These are phyloP conservation scores for Huiozyma naganishii DNA, from an alignment of 805 yeast genomes.

Conservation along the genomic window DNA sequence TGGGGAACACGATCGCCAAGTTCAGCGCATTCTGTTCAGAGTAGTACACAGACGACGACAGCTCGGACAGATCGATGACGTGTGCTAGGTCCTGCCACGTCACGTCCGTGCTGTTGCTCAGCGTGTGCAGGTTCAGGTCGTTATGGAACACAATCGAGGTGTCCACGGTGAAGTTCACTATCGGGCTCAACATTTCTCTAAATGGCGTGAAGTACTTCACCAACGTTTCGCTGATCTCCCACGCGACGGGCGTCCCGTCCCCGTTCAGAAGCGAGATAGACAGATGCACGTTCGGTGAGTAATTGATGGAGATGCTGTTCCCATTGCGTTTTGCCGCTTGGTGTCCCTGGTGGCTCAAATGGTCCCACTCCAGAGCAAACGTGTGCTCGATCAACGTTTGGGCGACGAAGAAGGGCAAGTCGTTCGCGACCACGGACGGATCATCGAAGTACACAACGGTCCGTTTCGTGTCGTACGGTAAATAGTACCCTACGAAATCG, in stretches of 20 bases:
- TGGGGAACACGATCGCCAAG: constrained; percentile 41
- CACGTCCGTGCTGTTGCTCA: constrained; percentile 24
- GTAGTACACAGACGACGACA: constrained; percentile 40
- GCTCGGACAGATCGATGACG: constrained; percentile 73
- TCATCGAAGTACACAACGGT: constrained; percentile 27
- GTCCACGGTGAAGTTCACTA: constrained; percentile 65
- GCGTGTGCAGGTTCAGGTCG: constrained; percentile 26
- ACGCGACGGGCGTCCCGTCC: constrained; percentile 50
- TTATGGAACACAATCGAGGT: constrained; percentile 62
- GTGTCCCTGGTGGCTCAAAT: constrained; percentile 2
- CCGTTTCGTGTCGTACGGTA: constrained; percentile 32
- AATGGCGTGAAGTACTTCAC: constrained; percentile 45
- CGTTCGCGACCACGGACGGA: constrained; percentile 42
- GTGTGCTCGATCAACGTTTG: constrained; percentile 40
- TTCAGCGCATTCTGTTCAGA: constrained; percentile 58
- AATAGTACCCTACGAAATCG: constrained; percentile 34
- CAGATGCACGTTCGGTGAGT: constrained; percentile 58
- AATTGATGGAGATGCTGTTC: constrained; percentile 24
- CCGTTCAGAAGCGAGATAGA: constrained; percentile 68
- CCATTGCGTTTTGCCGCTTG: constrained; percentile 4
- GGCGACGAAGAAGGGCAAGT: constrained; percentile 50
- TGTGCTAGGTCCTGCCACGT: constrained; percentile 52
- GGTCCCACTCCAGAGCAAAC: constrained; percentile 30
- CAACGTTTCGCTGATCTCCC: constrained; percentile 60
- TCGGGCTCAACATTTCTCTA: constrained; percentile 38